Base-by-base conservation (phyloP, 306 rosid genomes). In the Sindora glabra region DNA sequence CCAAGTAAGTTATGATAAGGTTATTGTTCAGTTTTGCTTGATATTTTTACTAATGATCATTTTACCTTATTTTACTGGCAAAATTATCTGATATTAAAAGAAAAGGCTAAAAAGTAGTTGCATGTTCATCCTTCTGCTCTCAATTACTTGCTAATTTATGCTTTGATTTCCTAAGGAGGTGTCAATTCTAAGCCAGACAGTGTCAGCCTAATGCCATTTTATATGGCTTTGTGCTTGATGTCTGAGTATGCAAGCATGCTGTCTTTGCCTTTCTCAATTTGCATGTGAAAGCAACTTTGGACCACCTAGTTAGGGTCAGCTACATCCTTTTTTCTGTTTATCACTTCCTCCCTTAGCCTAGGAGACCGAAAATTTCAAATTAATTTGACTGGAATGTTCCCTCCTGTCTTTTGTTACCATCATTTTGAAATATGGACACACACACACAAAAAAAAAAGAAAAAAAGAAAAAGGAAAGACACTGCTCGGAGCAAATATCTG, bases 1-100 rank as follows among this genome's bases (percentile, higher is more conserved):
- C 58, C 57, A 64, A 40, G 84, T 75, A 74, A 78, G 78, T 71
- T 65, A 38, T 54, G 49, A 22, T 55, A 6, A 59, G 33, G 24
- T 49, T 46, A 44, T 58, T 2, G 24, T 55, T 56, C 46, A 56
- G 58, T 47, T 15, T 54, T 52, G 14, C 39, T 22, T 42, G 40
- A 48, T 40, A 24, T 32, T 65, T 42, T 27, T n/a, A 32, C 56
- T 33, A n/a, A n/a, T n/a, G n/a, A n/a, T 73, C 34, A n/a, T 65
- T 59, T 40, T 42, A 60, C 50, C 47, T 62, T 61, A 48, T 42
- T 62, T 49, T 36, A 44, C 33, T 70, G 18, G 62, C 30, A 40
- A 26, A 39, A 30, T 46, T 39, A 58, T 48, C 44, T 32, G 3
- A 21, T 10, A 17, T 34, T 9, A 32, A 58, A 65, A 60, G 25